A percentile compares a stretch with the other conserved stretches of the same genome.
Conservation (phyloP, 2,329 filamentous ascomycete species). For the Aplosporella prunicola region DNA sequence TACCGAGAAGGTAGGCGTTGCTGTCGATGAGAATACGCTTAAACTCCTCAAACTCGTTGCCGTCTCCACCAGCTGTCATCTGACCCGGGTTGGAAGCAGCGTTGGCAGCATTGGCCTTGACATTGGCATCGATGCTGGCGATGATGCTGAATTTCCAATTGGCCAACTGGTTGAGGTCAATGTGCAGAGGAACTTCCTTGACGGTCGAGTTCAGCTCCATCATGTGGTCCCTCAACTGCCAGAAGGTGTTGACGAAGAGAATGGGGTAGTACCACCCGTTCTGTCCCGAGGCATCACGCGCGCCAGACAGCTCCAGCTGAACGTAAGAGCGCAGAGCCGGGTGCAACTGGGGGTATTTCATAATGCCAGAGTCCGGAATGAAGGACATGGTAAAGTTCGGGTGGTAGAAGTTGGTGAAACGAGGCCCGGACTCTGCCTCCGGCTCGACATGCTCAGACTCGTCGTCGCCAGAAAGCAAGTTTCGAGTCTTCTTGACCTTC, state of each 20-base stretch:
- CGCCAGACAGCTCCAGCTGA: slow-evolving; percentile 67
- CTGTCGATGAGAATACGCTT: slow-evolving; percentile 93
- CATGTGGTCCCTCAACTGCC: slow-evolving; percentile 91
- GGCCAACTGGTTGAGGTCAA: slow-evolving; percentile 71
- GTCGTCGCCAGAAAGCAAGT: slow-evolving; percentile 53
- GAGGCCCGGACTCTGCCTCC: slow-evolving; percentile 45
- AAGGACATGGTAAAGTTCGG: slow-evolving; percentile 87
- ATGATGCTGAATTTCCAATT: slow-evolving; percentile 86
- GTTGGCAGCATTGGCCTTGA: slow-evolving; percentile 72
- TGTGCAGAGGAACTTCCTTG: slow-evolving; percentile 67
- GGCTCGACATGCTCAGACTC: slow-evolving; percentile 41
- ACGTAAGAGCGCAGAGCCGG: slow-evolving; percentile 70
- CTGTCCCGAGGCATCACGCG: slow-evolving; percentile 72
- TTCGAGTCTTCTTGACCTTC: slow-evolving; percentile 78
- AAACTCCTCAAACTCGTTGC: slow-evolving; percentile 91
- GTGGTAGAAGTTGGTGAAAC: slow-evolving; percentile 82
- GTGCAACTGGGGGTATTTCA: slow-evolving; percentile 57
- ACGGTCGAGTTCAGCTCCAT: slow-evolving; percentile 84
- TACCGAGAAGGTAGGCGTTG: slow-evolving; percentile 78
- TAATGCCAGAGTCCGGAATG: slow-evolving; percentile 66
- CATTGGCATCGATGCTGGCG: slow-evolving; percentile 74
- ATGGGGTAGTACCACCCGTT: slow-evolving; percentile 93
- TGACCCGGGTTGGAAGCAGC: slow-evolving; percentile 57
- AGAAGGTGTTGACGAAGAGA: slow-evolving; percentile 90
- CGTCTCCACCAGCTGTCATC: slow-evolving; percentile 69